Evolutionary conservation across 805 yeast species (phyloP), one percentile per base, ranked within the genome.

Genomic region (Isabelozyma pseudorhagii): DNA sequence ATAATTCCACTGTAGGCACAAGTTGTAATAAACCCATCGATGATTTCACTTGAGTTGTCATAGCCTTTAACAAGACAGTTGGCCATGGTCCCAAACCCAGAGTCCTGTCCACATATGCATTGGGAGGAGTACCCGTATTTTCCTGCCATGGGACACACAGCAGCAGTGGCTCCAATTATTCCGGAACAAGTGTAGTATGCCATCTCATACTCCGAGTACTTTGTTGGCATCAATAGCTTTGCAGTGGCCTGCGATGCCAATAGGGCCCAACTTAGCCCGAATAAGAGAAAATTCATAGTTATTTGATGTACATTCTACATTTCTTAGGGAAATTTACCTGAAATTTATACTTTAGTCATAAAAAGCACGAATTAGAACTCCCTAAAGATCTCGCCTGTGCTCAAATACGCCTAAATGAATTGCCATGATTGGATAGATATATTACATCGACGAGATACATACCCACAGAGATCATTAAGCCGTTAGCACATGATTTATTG

Each of bases 1-100:
- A 44, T 38, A n/a, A 14, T 27, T 18, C 51, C 49, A 28, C 48
- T 48, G 14, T 28, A 28, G 21, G 15, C 15, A 50, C 63, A 61
- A 2, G 15, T 15, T 29, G 40, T 13, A n/a, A 51, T 40, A 41
- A 57, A 61, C 6, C 45, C 53, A 10, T 55, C 38, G 14, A 61
- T 53, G 13, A 48, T 39, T 5, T 44, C 41, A 10, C 56, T 51
- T 15, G 53, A 41, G 46, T 61, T 60, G n/a, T 53, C 21, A 39
- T 58, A 61, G 10, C 64, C 66, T 29, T 49, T 51, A 13, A 61
- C 56, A 15, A 60, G 52, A 48, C 66, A 61, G 14, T 60, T 60
- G 11, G 60, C 36, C 14, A 60, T 28, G 13, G 60, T 56, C 11
- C 62, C 64, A 39, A 61, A 60, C 0, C 62, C 63, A 31, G 56